Evolutionary conservation across 108 stramenopile species (phyloP), one percentile per base, ranked within the genome.

Genomic region (Heterococcus sp.): DNA sequence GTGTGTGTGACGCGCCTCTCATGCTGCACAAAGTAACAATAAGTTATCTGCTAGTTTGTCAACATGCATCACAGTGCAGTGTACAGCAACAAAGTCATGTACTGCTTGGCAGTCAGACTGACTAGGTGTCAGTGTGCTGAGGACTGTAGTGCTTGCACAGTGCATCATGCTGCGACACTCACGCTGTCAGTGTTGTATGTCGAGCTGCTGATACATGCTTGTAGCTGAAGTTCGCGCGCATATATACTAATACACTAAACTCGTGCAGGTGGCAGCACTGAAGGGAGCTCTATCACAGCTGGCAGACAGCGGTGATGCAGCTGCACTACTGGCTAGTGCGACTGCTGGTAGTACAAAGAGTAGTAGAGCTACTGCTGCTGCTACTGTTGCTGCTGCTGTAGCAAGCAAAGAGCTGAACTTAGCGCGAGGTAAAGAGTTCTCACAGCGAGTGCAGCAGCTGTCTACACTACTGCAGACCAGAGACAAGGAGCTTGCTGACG

Each of bases 271-370:
- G 71, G 71, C 63, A 0, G 78, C 78, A 32, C 36, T 80, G 14
- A 72, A 80, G 71, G 71, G 71, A 4, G 78, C 78, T 21, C 78
- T 80, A 32, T 33, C 65, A 28, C 70, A 46, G 58, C 28, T 80
- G 26, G 34, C 78, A 33, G 78, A 80, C 58, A 72, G 68, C 1
- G 33, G 34, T 2, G 37, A 32, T 5, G 77, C 35, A 0, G 11
- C 40, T 2, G 75, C 33, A 14, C 31, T 37, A 35, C 63, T 35
- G 1, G 38, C n/a, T 32, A 58, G 63, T 0, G 77, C 37, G 30
- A 46, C 77, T 1, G 68, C 37, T n/a, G n/a, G n/a, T n/a, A n/a
- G n/a, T n/a, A n/a, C n/a, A n/a, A n/a, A n/a, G n/a, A n/a, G n/a
- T n/a, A n/a, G n/a, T n/a, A n/a, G n/a, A n/a, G n/a, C n/a, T n/a